Evolutionary conservation across 345 rosid species (phyloP).

Genomic region (Brassica rapa): DNA sequence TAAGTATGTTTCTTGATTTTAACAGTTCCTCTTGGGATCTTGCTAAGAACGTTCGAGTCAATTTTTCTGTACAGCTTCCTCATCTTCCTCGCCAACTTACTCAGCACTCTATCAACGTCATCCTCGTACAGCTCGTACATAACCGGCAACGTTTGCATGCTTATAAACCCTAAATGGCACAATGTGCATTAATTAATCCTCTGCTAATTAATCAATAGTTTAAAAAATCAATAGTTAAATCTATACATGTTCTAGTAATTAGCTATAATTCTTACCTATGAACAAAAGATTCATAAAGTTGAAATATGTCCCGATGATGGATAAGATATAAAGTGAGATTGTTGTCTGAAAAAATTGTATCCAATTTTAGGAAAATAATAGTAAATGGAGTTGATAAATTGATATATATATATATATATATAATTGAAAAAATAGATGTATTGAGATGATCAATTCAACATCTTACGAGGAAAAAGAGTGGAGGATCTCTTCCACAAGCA

Average conservation of each 20-base stretch:
- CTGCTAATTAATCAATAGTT: background rate
- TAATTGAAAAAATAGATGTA: background rate
- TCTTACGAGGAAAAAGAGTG: conserved; percentile 60
- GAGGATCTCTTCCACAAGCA: conserved; percentile 67
- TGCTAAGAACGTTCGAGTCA: conserved; percentile 64
- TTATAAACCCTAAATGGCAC: conserved; percentile 47
- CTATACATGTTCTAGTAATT: background rate
- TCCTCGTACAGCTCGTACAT: conserved; percentile 59
- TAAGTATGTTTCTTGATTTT: conserved; percentile 56
- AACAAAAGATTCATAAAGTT: conserved; percentile 77
- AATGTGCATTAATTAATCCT: background rate
- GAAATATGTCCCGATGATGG: conserved; percentile 70
- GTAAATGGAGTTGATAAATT: background rate
- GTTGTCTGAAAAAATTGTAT: conserved; percentile 44
- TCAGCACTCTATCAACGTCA: conserved; percentile 56
- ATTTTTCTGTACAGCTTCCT: conserved; percentile 51
- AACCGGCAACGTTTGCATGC: conserved; percentile 65
- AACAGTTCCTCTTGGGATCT: conserved; percentile 77
- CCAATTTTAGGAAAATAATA: background rate
- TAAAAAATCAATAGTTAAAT: background rate
- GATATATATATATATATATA: no score
- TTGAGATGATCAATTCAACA: background rate
- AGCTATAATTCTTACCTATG: conserved; percentile 52
- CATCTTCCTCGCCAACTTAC: conserved; percentile 37
- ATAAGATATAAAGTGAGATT: conserved; percentile 55